Conservation (phyloP, 2,329 filamentous ascomycete genomes). For the Sporothrix brunneoviolacea region DNA sequence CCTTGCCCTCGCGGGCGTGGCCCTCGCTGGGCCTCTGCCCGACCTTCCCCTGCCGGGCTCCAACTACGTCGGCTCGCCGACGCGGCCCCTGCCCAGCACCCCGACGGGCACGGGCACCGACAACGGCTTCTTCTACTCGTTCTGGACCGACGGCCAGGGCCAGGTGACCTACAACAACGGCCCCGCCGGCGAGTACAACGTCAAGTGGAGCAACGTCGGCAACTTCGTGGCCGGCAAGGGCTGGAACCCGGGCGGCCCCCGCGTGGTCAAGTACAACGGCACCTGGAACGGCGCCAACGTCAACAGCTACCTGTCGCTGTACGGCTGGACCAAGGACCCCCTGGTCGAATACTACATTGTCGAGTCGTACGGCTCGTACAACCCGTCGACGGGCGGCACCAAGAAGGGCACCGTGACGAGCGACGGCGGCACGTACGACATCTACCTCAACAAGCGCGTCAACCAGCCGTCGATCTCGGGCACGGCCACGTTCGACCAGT, state of each 20-base stretch:
- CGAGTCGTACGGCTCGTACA: slow-evolving; percentile 17
- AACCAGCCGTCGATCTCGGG: slow-evolving; percentile 40
- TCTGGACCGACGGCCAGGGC: slow-evolving; percentile 36
- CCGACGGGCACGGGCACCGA: slow-evolving; percentile 23
- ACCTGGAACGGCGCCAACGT: slow-evolving; percentile 25
- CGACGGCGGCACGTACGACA: slow-evolving; percentile 31
- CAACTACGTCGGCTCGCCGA: not conserved
- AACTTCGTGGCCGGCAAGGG: slow-evolving; percentile 54
- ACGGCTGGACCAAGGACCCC: slow-evolving; percentile 19
- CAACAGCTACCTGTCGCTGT: slow-evolving; percentile 14
- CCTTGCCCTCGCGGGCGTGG: too few species aligned
- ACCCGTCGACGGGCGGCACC: slow-evolving; percentile 14
- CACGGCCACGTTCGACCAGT: slow-evolving; percentile 43
- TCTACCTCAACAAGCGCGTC: slow-evolving; percentile 28
- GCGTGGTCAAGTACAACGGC: slow-evolving; percentile 23
- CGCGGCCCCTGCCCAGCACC: not conserved
- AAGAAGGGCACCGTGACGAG: slow-evolving; percentile 25
- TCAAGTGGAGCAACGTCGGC: slow-evolving; percentile 36
- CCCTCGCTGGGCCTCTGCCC: too few species aligned
- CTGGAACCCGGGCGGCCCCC: slow-evolving; percentile 43
- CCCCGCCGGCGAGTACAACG: slow-evolving; percentile 32
- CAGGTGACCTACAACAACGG: slow-evolving; percentile 36
- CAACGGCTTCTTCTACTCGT: slow-evolving; percentile 40
- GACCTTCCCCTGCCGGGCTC: not conserved
- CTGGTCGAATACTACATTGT: slow-evolving; percentile 20